Evolutionary conservation across 1,284 basidiomycete genomes (phyloP), one percentile per base, ranked within the genome.

Genomic region (Moesziomyces globuligerus): DNA sequence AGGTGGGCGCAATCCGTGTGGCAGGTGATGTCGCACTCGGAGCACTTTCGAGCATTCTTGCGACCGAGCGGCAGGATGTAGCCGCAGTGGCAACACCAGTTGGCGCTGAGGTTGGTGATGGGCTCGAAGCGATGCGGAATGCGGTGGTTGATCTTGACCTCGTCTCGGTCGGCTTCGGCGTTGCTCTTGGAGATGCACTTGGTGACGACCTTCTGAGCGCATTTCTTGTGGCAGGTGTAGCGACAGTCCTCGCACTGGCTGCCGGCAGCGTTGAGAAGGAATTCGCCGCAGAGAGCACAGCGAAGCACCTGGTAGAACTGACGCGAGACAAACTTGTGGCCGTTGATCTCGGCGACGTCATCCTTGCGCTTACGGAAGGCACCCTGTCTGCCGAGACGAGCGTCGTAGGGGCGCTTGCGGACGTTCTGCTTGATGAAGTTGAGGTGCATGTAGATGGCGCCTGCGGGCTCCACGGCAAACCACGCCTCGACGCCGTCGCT

Each of bases 41-140:
- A 90, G 84, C 96, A 99, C 84, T 92, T 91, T 58, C 94, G 89
- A 23, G 94, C 91, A 82, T 96, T 95, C 86, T 98, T 98, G 70
- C 94, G 90, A 51, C 96, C 96, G 48, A 98, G 88, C 47, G 96
- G 94, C 37, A 98, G 88, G 88, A 99, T 97, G 61, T 71, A 76
- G 71, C 96, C 96, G 83, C 96, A 99, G 83, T 99, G 96, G 83
- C 95, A 98, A 84, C 96, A 99, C 96, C 96, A 99, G 82, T 96
- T 98, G 23, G 96, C 92, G 45, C 93, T 92, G 65, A 98, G 90
- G 83, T 97, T 98, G 74, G 94, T 98, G 82, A 98, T 90, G 26
- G 94, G 90, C 80, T 95, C 93, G 85, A 98, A 99, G 23, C 96
- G 91, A 84, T 99, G 96, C 43, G 96, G 96, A 78, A 99, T 98